Evolutionary conservation across 306 rosid genomes (phyloP).

Genomic region (Cercis canadensis): DNA sequence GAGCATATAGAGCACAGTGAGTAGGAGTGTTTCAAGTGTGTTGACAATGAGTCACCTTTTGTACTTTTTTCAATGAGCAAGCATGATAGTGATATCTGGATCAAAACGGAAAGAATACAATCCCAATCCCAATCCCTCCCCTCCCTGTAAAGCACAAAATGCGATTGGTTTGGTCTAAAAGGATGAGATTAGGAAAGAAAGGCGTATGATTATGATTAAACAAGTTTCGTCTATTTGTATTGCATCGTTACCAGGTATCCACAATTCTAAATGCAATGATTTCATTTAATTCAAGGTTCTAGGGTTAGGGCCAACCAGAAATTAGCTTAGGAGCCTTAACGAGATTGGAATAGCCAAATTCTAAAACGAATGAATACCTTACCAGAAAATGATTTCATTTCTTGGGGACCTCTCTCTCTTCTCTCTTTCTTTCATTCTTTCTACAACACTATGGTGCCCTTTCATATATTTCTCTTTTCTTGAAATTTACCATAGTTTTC

Average conservation of each 20-base stretch:
- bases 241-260: no score
- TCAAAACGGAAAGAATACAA: constrained; percentile 1
- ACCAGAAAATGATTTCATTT: no score
- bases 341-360: not conserved
- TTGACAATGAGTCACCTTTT: no score
- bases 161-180: constrained; percentile 27
- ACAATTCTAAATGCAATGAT: no score
- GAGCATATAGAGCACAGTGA: no score
- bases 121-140: not conserved
- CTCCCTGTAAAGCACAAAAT: no score
- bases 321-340: not conserved
- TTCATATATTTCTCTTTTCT: constrained; percentile 10
- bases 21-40: no score
- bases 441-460: not conserved
- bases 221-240: no score
- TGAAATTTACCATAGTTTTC: constrained; percentile 33
- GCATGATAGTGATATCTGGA: no score
- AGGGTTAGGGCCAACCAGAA: not conserved
- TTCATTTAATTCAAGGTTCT: no score
- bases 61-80: no score
- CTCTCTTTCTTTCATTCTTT: not conserved
- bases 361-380: no score
- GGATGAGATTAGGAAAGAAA: not conserved
- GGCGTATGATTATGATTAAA: not conserved
- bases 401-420: not conserved